phyloP scores from a whole-genome alignment of 2,329 filamentous ascomycete species.

The Nemania sp. region DNA sequence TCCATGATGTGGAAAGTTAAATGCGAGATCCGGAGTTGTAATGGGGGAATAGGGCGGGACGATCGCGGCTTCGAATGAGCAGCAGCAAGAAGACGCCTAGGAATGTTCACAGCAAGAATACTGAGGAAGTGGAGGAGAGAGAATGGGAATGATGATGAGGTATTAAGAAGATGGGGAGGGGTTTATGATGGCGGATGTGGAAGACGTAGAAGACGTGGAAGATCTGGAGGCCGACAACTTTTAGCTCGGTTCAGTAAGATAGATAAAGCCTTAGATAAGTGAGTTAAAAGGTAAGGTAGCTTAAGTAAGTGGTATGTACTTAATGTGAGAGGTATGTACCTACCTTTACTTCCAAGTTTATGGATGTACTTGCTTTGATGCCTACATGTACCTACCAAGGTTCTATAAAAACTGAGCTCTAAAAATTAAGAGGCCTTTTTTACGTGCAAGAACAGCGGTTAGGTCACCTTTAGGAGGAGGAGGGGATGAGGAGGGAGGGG shows the following conservation, averaged over 20 bases:
- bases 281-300: neutral
- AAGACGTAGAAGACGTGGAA: neutral
- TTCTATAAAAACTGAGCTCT: neutral
- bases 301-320: no score
- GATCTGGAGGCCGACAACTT: neutral
- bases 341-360: no score
- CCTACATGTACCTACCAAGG: no score
- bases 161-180: slow-evolving; percentile 22
- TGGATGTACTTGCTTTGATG: no score
- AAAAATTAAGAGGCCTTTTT: slow-evolving; percentile 15
- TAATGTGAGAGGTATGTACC: no score
- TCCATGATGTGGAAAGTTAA: slow-evolving; percentile 22
- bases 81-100: neutral
- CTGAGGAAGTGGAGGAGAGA: neutral
- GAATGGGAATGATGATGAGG: slow-evolving; percentile 17
- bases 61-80: slow-evolving; percentile 3
- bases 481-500: slow-evolving; percentile 27
- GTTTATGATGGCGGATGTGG: slow-evolving; percentile 7
- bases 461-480: neutral
- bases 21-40: slow-evolving; percentile 4
- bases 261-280: neutral
- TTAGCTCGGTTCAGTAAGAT: neutral
- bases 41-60: neutral
- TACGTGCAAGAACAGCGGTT: slow-evolving; percentile 1
- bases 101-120: neutral